Evolutionary conservation across 2,329 filamentous ascomycete genomes (phyloP).

Genomic region (Penicillium sp.): DNA sequence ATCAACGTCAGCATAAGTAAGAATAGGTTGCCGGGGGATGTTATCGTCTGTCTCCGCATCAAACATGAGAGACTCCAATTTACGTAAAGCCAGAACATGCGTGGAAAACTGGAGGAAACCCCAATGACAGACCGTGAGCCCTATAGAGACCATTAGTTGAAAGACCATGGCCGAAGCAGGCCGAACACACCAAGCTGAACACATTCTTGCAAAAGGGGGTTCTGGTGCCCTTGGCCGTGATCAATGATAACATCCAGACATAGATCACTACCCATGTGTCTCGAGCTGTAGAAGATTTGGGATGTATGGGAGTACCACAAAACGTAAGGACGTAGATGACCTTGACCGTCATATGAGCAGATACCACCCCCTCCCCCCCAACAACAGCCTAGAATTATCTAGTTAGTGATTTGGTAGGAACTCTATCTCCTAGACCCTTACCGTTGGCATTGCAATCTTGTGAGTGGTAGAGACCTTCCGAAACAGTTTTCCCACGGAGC

Average conservation of each 20-base stretch:
- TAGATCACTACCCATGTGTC: constrained; percentile 59
- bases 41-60: constrained; percentile 19
- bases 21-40: constrained; percentile 15
- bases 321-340: constrained; percentile 64
- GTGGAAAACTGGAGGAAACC: constrained; percentile 53
- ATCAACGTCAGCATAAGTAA: constrained; percentile 13
- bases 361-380: constrained; percentile 57
- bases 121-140: constrained; percentile 61
- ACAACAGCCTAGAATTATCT: constrained; percentile 54
- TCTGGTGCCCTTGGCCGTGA: constrained; percentile 59
- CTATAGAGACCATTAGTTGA: constrained; percentile 20
- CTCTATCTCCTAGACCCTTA: constrained; percentile 9
- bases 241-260: constrained; percentile 56
- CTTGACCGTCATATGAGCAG: constrained; percentile 52
- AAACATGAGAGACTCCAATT: constrained; percentile 22
- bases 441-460: constrained; percentile 65
- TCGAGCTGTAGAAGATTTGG: constrained; percentile 47
- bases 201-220: constrained; percentile 68
- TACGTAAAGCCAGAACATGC: constrained; percentile 31
- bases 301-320: constrained; percentile 53
- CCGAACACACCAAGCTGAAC: constrained; percentile 49
- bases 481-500: constrained; percentile 53
- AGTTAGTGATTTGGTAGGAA: background rate
- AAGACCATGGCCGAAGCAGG: background rate
- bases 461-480: constrained; percentile 64